These are phyloP conservation scores for Collybia nuda DNA, from an alignment of 768 basidiomycete genomes.

Conservation along the genomic window DNA sequence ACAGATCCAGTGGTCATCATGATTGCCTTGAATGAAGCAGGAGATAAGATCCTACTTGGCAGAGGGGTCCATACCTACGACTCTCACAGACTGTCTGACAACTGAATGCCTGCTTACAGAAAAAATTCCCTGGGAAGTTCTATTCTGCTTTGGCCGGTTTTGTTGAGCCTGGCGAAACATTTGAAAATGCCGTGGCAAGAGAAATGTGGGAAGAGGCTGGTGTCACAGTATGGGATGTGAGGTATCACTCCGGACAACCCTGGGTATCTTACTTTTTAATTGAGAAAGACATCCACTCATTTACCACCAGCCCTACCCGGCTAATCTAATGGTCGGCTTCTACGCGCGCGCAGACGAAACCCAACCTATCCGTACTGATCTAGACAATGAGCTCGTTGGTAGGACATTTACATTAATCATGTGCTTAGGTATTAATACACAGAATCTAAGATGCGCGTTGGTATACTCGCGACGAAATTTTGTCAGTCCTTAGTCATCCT, in stretches of 20 bases:
- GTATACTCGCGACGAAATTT: constrained; percentile 78
- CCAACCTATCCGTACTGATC: constrained; percentile 75
- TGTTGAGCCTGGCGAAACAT: constrained; percentile 90
- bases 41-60: constrained; percentile 85
- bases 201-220: constrained; percentile 98
- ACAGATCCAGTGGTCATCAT: constrained; percentile 93
- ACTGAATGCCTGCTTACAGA: constrained; percentile 34
- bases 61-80: constrained; percentile 58
- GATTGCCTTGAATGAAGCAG: constrained; percentile 76
- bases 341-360: constrained; percentile 76
- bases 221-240: constrained; percentile 78
- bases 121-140: constrained; percentile 64
- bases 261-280: constrained; percentile 54
- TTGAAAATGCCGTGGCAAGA: constrained; percentile 89
- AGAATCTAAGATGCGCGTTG: constrained; percentile 73
- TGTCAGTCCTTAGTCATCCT: constrained; percentile 56
- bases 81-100: background rate
- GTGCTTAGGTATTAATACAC: background rate
- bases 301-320: constrained; percentile 74
- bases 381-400: constrained; percentile 97
- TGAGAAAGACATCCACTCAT: background rate
- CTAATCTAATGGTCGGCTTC: constrained; percentile 89
- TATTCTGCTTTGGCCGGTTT: constrained; percentile 95
- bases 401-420: constrained; percentile 15
- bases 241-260: constrained; percentile 85